Percentiles rank a stretch among this genome's conserved stretches.
phyloP scores from a whole-genome alignment of 2,329 filamentous ascomycete genomes.

The Sporothrix curviconia region DNA sequence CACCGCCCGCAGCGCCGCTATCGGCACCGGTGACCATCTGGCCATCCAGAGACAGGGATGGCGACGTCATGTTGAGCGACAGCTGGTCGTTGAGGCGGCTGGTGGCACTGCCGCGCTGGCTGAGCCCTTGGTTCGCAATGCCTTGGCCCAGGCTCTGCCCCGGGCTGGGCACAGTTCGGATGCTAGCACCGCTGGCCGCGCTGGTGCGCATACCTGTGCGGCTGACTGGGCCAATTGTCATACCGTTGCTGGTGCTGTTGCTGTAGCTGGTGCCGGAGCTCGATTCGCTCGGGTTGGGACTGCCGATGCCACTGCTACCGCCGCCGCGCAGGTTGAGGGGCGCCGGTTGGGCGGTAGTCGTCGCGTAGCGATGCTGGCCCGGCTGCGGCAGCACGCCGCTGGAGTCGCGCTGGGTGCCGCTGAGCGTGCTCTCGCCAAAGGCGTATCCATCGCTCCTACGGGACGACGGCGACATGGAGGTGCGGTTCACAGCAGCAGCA shows the following conservation, averaged over 20 bases:
- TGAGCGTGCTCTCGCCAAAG: neutral
- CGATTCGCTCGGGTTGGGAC: no score
- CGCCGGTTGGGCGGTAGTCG: neutral
- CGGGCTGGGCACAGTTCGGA: no score
- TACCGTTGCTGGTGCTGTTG: neutral
- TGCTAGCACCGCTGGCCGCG: neutral
- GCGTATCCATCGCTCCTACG: no score
- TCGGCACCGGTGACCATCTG: neutral
- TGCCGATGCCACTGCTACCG: slow-evolving; percentile 1
- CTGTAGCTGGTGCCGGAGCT: no score
- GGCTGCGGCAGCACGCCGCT: neutral
- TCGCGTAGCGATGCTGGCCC: neutral
- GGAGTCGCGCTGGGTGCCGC: neutral
- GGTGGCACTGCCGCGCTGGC: neutral
- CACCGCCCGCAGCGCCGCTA: neutral
- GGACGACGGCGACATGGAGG: no score
- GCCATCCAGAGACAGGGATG: slow-evolving; percentile 1
- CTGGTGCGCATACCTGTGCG: neutral
- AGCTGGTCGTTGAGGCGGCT: neutral
- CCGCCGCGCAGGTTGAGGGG: slow-evolving; percentile 3
- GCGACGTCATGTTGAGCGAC: slow-evolving; percentile 8
- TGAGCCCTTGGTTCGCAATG: no score
- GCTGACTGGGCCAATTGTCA: neutral
- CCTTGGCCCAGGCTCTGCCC: no score
- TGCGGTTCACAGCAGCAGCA: no score